These are phyloP conservation scores for Entrophospora sp. DNA, from an alignment of 192 early-diverging fungal genomes.

Conservation along the genomic window DNA sequence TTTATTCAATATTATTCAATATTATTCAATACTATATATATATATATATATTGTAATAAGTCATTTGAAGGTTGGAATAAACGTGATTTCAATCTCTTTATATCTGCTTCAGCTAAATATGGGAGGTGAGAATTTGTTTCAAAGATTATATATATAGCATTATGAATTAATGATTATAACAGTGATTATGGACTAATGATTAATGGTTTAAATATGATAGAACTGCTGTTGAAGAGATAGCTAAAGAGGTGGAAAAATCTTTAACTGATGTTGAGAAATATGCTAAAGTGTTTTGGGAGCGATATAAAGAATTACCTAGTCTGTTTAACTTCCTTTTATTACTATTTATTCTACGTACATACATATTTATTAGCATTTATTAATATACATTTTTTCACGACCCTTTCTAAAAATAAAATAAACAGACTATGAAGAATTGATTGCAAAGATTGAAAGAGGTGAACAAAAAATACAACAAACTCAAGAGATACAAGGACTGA, in stretches of 20 bases:
- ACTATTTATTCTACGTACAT: too few species aligned
- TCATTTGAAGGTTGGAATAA: slow-evolving; percentile 89
- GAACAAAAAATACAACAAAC: slow-evolving; percentile 72
- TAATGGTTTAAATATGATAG: too few species aligned
- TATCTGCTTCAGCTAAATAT: slow-evolving; percentile 77
- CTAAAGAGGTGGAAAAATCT: slow-evolving; percentile 87
- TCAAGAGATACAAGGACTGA: slow-evolving; percentile 72
- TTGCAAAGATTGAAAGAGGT: slow-evolving; percentile 82
- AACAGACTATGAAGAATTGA: slow-evolving; percentile 73
- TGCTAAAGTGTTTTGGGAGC: slow-evolving; percentile 79
- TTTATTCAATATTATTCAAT: not conserved
- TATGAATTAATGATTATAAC: too few species aligned
- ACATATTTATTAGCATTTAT: too few species aligned
- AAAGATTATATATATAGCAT: too few species aligned
- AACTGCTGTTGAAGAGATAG: slow-evolving; percentile 66
- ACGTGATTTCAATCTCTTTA: slow-evolving; percentile 80
- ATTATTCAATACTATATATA: not conserved
- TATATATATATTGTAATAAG: slow-evolving; percentile 35
- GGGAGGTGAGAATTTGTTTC: slow-evolving; percentile 45
- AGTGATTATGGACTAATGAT: too few species aligned
- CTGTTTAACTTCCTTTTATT: too few species aligned
- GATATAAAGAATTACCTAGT: slow-evolving; percentile 77
- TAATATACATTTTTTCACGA: too few species aligned
- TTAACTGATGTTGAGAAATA: slow-evolving; percentile 77
- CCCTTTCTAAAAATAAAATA: too few species aligned